Conservation (phyloP, 2,329 filamentous ascomycete species). For the Pseudocercospora vitis region DNA sequence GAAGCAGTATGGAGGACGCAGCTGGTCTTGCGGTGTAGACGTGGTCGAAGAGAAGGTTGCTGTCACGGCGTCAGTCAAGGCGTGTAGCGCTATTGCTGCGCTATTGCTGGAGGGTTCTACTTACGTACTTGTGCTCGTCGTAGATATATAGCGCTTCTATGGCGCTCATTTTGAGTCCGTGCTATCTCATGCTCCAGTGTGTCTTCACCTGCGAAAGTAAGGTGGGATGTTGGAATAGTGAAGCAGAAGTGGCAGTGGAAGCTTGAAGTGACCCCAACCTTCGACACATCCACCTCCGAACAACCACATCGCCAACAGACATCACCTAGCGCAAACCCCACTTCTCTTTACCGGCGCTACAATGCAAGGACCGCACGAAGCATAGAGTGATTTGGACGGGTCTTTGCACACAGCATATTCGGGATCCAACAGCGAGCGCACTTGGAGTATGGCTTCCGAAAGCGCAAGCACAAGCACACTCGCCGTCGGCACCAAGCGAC, state of each 20-base stretch:
- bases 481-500: constrained; percentile 21
- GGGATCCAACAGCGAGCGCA: background rate
- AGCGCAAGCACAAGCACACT: background rate
- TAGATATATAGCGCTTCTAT: constrained; percentile 97
- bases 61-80: constrained; percentile 41
- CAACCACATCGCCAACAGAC: background rate
- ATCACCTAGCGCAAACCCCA: too few relatives aligned
- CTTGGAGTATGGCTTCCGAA: too few relatives aligned
- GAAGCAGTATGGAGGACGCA: constrained; percentile 71
- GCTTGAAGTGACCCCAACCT: background rate
- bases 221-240: background rate
- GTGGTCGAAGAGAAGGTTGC: constrained; percentile 82
- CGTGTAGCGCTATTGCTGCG: constrained; percentile 15
- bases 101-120: constrained; percentile 21
- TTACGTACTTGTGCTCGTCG: constrained; percentile 83
- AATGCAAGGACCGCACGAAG: too few relatives aligned
- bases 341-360: too few relatives aligned
- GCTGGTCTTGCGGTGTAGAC: constrained; percentile 81
- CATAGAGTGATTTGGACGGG: background rate
- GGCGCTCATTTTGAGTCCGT: constrained; percentile 55
- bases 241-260: background rate
- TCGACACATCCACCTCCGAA: background rate
- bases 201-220: constrained; percentile 1
- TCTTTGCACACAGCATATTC: background rate
- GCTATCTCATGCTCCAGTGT: constrained; percentile 19